phyloP scores from a whole-genome alignment of 2,329 filamentous ascomycete species.

The Neofusicoccum sp. region DNA sequence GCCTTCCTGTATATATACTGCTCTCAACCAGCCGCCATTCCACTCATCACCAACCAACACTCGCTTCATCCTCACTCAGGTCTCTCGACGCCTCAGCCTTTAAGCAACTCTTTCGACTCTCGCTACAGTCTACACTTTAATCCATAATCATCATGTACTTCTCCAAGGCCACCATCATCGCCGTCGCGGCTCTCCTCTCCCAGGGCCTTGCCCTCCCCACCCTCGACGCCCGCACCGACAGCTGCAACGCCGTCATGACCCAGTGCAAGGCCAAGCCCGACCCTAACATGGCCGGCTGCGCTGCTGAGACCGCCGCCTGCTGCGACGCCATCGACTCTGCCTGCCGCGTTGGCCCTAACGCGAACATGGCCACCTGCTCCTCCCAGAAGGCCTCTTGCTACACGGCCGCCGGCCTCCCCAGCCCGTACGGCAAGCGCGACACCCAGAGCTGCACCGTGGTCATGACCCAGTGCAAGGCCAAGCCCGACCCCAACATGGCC shows the following conservation, averaged over 20 bases:
- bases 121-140: not conserved
- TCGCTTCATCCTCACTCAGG: constrained; percentile 9
- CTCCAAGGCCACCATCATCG: constrained; percentile 18
- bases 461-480: constrained; percentile 3
- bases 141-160: constrained; percentile 16
- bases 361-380: no score
- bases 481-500: constrained; percentile 5
- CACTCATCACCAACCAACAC: constrained; percentile 2
- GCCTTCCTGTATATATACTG: not conserved
- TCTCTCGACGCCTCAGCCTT: not conserved
- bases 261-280: not conserved
- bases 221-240: constrained; percentile 2
- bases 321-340: no score
- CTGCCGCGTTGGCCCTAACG: no score
- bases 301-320: no score
- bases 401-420: not conserved
- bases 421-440: not conserved
- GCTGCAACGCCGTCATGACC: not conserved
- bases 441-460: not conserved
- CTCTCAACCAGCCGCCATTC: not conserved
- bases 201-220: constrained; percentile 8
- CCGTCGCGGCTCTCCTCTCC: constrained; percentile 15
- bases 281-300: no score
- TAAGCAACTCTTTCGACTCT: not conserved
- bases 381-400: not conserved